Evolutionary conservation across 495 filamentous ascomycete genomes (phyloP).

Genomic region (Collariella sp.): DNA sequence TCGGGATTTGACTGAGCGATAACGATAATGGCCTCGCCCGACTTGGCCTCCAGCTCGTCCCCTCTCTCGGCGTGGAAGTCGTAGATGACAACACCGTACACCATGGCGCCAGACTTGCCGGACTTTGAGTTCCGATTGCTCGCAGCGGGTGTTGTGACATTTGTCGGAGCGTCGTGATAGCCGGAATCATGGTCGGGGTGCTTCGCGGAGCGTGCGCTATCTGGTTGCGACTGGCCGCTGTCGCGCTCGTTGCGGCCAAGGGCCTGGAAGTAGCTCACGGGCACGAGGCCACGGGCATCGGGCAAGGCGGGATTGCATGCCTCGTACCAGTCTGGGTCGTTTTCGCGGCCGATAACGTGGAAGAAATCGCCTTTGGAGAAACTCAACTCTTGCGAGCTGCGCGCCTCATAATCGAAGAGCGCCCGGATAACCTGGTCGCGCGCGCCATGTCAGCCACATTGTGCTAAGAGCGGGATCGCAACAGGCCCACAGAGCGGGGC

Average conservation of each 20-base stretch:
- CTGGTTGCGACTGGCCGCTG: conserved; percentile 67
- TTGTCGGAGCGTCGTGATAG: conserved; percentile 56
- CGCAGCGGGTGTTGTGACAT: conserved; percentile 28
- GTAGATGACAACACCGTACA: conserved; percentile 94
- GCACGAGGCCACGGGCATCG: conserved; percentile 81
- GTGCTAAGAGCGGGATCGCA: not conserved
- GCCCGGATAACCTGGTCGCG: conserved; percentile 80
- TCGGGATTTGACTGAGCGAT: conserved; percentile 99
- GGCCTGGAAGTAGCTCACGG: conserved; percentile 84
- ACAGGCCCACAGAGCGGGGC: not conserved
- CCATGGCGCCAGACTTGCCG: conserved; percentile 70
- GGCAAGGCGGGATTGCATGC: conserved; percentile 92
- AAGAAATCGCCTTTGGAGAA: conserved; percentile 96
- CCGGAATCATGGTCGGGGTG: conserved; percentile 65
- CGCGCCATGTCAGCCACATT: conserved; percentile 22
- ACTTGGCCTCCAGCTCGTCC: conserved; percentile 90
- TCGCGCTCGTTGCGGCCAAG: conserved; percentile 86
- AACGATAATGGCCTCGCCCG: conserved; percentile 93
- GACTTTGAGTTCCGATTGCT: conserved; percentile 44
- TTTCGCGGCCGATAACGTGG: conserved; percentile 93
- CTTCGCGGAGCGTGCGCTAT: conserved; percentile 45
- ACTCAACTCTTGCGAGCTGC: conserved; percentile 68
- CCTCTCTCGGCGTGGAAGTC: conserved; percentile 93
- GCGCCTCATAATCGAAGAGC: conserved; percentile 82
- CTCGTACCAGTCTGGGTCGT: conserved; percentile 95